Evolutionary conservation across 345 rosid species (phyloP), one percentile per base, ranked within the genome.

Genomic region (Dovyalis caffra): DNA sequence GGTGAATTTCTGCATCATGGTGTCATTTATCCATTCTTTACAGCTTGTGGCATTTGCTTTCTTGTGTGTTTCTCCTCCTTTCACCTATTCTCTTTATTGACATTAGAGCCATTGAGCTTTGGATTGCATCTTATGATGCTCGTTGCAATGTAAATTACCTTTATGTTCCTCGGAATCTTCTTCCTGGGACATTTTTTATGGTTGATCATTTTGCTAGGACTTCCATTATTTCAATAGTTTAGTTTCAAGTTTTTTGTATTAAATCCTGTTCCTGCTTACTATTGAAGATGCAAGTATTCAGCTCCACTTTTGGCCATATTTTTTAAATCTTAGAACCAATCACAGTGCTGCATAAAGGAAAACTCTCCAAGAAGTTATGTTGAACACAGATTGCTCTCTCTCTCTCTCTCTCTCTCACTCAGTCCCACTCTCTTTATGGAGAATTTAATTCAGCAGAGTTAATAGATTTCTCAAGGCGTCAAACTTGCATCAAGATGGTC

Each of bases 1-100:
- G 78, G 83, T 83, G 10, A 65, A 71, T 67, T 78, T 78, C 45
- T 53, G 2, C 26, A 34, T 56, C 5, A 10, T 51, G 38, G 53
- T 33, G 20, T 64, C 5, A 45, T 8, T 66, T 26, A 5, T 32
- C 25, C 69, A 15, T 40, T 29, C 47, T 49, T 56, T 26, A 62
- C 29, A 74, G 10, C 66, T 28, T 56, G 43, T 40, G 38, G n/a
- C n/a, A 34, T 10, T 14, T 43, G n/a, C 6, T 29, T 21, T 73
- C 21, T 70, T 25, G 45, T 15, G 40, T 18, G 62, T 51, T 29
- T 3, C 32, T 71, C 34, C 6, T 28, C 58, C 15, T 68, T 40
- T 31, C 5, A 0, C n/a, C 38, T 40, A 35, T 51, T 37, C 15
- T 43, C 33, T 65, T 65, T 66, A 32, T 37, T 69, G 64, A 45